A percentile compares a stretch with the other conserved stretches of the same genome.
These are phyloP conservation scores for Alternaria metachromatica DNA, from an alignment of 2,329 filamentous ascomycete genomes.

Conservation along the genomic window DNA sequence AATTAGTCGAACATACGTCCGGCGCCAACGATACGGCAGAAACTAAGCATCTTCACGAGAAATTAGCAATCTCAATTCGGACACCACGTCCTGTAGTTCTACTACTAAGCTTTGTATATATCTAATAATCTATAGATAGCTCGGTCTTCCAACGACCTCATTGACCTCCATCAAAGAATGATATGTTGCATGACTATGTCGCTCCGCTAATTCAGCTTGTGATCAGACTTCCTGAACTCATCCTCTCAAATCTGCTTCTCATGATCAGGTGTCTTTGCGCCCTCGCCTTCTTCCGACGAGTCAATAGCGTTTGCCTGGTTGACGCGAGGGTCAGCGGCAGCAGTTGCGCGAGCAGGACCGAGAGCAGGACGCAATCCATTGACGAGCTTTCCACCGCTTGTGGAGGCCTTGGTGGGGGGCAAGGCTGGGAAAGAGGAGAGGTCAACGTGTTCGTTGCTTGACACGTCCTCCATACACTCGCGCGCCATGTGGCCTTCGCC, in stretches of 20 bases:
- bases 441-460: not conserved
- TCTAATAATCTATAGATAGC: not conserved
- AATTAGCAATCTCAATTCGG: not conserved
- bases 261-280: conserved; percentile 20
- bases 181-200: not conserved
- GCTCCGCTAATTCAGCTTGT: not conserved
- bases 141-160: not conserved
- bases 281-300: conserved; percentile 17
- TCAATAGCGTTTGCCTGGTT: conserved; percentile 1
- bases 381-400: not conserved
- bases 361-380: not conserved
- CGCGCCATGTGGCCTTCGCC: conserved; percentile 16
- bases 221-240: not conserved
- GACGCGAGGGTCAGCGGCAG: conserved; percentile 6
- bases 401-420: not conserved
- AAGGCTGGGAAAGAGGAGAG: not conserved
- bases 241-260: not conserved
- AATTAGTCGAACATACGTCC: not conserved
- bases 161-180: not conserved
- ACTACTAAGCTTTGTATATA: not conserved
- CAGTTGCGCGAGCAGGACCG: not conserved
- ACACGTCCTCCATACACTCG: not conserved
- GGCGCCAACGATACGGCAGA: not conserved
- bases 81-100: not conserved
- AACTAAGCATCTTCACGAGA: not conserved